These are phyloP conservation scores for Pseudogymnoascus sp. DNA, from an alignment of 2,329 filamentous ascomycete genomes.

Conservation along the genomic window DNA sequence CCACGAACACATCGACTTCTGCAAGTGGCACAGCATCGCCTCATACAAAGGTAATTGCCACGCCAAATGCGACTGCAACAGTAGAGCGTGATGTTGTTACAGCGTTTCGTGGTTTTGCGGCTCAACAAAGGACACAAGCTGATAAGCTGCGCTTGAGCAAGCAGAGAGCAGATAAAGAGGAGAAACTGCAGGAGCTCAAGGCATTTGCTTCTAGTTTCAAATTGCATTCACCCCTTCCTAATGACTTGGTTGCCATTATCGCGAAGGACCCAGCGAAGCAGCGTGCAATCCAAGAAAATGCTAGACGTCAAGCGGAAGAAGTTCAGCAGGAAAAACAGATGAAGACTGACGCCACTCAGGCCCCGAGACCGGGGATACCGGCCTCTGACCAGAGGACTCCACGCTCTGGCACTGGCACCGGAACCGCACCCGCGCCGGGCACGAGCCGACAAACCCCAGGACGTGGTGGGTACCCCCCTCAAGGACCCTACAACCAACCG, in stretches of 20 bases:
- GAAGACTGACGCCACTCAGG: slow-evolving; percentile 33
- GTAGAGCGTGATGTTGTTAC: slow-evolving; percentile 54
- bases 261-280: slow-evolving; percentile 96
- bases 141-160: slow-evolving; percentile 51
- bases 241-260: slow-evolving; percentile 86
- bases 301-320: slow-evolving; percentile 65
- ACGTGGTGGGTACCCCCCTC: slow-evolving; percentile 34
- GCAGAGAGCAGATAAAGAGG: slow-evolving; percentile 69
- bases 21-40: slow-evolving; percentile 27
- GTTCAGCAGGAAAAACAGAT: slow-evolving; percentile 29
- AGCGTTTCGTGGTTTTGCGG: slow-evolving; percentile 57
- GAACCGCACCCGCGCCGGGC: slow-evolving; percentile 23
- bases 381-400: slow-evolving; percentile 33
- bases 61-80: slow-evolving; percentile 49
- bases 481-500: slow-evolving; percentile 30
- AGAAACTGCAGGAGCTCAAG: slow-evolving; percentile 88
- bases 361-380: neutral
- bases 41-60: slow-evolving; percentile 25
- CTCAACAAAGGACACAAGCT: slow-evolving; percentile 44
- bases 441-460: slow-evolving; percentile 23
- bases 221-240: slow-evolving; percentile 82
- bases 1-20: slow-evolving; percentile 25
- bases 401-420: slow-evolving; percentile 38
- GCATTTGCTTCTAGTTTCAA: slow-evolving; percentile 95
- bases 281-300: slow-evolving; percentile 83